phyloP scores from a whole-genome alignment of 2,329 filamentous ascomycete species.

The Colletotrichum lindemuthianum region DNA sequence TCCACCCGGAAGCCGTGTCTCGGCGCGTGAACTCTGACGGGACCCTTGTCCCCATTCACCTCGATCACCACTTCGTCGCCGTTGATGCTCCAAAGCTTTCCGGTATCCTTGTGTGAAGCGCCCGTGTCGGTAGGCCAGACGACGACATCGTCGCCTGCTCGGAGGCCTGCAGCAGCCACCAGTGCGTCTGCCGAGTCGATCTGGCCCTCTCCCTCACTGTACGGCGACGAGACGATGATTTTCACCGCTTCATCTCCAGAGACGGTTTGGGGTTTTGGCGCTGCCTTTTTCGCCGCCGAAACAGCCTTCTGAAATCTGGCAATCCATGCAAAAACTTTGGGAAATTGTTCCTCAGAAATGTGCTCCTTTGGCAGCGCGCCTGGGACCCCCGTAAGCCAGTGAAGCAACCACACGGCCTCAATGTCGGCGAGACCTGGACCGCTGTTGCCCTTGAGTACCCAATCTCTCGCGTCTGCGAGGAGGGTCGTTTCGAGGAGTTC shows the following conservation, averaged over 20 bases:
- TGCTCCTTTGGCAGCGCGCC: constrained; percentile 63
- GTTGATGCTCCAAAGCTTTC: constrained; percentile 63
- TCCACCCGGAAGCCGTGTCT: constrained; percentile 66
- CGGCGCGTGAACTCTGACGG: constrained; percentile 68
- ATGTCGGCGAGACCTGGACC: constrained; percentile 72
- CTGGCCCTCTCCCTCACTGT: constrained; percentile 53
- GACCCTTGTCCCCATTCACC: constrained; percentile 52
- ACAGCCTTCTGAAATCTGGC: constrained; percentile 65
- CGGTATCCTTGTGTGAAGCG: constrained; percentile 65
- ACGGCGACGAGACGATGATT: constrained; percentile 46
- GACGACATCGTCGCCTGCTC: constrained; percentile 63
- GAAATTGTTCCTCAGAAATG: constrained; percentile 64
- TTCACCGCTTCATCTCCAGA: constrained; percentile 64
- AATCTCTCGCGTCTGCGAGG: constrained; percentile 72
- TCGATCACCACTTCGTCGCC: constrained; percentile 68
- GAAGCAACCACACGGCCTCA: constrained; percentile 74
- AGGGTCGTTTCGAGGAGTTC: constrained; percentile 69
- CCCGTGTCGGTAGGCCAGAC: constrained; percentile 73
- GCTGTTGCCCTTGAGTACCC: constrained; percentile 64
- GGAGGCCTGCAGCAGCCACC: constrained; percentile 56
- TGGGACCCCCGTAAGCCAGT: constrained; percentile 70
- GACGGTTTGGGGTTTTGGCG: constrained; percentile 52
- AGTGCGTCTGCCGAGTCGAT: constrained; percentile 62
- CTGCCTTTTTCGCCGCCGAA: constrained; percentile 50
- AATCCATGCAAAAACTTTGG: constrained; percentile 72